phyloP scores from a whole-genome alignment of 495 filamentous ascomycete genomes.

The Podospora bellae-mahoneyi region DNA sequence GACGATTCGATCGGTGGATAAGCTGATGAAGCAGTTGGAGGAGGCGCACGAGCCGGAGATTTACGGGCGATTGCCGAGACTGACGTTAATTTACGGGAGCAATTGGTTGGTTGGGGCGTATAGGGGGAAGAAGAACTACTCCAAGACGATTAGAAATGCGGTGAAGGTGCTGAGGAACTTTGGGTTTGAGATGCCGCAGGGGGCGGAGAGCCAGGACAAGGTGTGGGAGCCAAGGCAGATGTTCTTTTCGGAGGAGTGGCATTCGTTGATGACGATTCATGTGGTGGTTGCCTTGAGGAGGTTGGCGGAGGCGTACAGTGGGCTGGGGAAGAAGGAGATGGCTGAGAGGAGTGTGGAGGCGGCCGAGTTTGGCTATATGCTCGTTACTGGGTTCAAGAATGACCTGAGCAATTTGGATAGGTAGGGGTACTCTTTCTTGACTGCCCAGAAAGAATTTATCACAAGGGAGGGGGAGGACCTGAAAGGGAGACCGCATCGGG shows the following conservation, averaged over 20 bases:
- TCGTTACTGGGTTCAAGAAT: constrained; percentile 41
- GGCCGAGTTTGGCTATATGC: constrained; percentile 36
- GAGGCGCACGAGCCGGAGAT: constrained; percentile 37
- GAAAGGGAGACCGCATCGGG: background rate
- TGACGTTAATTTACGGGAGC: constrained; percentile 42
- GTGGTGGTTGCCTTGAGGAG: constrained; percentile 37
- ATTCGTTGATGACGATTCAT: constrained; percentile 40
- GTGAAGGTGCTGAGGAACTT: constrained; percentile 42
- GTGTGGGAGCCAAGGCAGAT: constrained; percentile 32
- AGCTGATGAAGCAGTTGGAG: constrained; percentile 35
- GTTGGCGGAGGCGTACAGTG: constrained; percentile 34
- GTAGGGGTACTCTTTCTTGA: background rate
- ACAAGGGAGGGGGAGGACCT: background rate
- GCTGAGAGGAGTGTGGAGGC: constrained; percentile 30
- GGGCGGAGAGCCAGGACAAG: constrained; percentile 20
- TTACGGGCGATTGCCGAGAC: constrained; percentile 37
- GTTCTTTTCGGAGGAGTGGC: constrained; percentile 19
- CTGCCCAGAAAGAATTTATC: background rate
- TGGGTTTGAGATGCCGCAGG: constrained; percentile 34
- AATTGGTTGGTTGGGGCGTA: constrained; percentile 44
- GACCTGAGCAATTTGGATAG: constrained; percentile 28
- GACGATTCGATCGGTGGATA: constrained; percentile 32
- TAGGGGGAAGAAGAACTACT: constrained; percentile 35
- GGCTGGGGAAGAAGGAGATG: constrained; percentile 31
- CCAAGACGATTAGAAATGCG: constrained; percentile 38